phyloP scores from a whole-genome alignment of 345 rosid genomes.

The Eutrema yunnanense region DNA sequence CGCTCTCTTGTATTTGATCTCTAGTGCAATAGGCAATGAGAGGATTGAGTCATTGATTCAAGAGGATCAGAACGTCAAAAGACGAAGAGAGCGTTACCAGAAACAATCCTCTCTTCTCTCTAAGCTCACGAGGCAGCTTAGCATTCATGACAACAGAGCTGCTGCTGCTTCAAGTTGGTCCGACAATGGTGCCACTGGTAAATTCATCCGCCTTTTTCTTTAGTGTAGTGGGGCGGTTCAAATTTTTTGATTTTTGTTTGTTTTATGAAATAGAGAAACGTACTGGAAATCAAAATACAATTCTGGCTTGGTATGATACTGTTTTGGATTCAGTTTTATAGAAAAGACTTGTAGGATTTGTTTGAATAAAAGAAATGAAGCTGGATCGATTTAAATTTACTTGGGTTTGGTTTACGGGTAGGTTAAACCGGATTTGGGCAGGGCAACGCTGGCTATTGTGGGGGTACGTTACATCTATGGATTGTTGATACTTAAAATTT shows the following conservation, averaged over 20 bases:
- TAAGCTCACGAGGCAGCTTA: slow-evolving; percentile 71
- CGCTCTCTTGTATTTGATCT: slow-evolving; percentile 5
- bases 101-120: slow-evolving; percentile 85
- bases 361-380: too few species aligned
- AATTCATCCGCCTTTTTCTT: neutral
- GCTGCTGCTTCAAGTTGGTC: slow-evolving; percentile 82
- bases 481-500: neutral
- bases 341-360: too few species aligned
- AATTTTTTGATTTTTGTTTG: neutral
- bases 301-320: neutral
- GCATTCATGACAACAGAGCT: slow-evolving; percentile 89
- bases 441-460: neutral
- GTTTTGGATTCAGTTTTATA: neutral
- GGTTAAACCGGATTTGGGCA: too few species aligned
- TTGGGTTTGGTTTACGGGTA: too few species aligned
- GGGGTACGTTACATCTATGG: neutral
- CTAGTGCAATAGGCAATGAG: slow-evolving; percentile 69
- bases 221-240: neutral
- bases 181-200: slow-evolving; percentile 50
- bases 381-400: neutral
- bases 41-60: slow-evolving; percentile 83
- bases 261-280: neutral
- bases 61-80: slow-evolving; percentile 84
- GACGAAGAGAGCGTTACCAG: slow-evolving; percentile 72
- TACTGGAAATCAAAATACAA: neutral